A percentile compares a stretch with the other conserved stretches of the same genome.
phyloP scores from a whole-genome alignment of 2,329 filamentous ascomycete genomes.

The Fusarium anguioides region DNA sequence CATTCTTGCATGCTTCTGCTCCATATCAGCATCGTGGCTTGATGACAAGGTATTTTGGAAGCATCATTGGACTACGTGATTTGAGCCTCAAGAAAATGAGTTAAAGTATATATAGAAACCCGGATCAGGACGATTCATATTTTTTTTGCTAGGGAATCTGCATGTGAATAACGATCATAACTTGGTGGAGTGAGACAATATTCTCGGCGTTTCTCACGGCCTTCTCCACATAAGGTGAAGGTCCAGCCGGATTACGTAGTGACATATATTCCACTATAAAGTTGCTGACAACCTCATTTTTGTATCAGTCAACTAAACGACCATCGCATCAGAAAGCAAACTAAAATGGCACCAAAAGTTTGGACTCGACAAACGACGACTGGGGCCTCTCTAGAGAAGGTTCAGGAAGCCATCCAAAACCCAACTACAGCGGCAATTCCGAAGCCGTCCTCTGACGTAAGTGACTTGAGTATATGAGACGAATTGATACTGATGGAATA shows the following conservation, averaged over 20 bases:
- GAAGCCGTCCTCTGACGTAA: constrained; percentile 39
- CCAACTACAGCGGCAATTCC: constrained; percentile 24
- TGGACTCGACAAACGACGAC: constrained; percentile 26
- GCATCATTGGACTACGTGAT: too few relatives aligned
- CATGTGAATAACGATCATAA: neutral
- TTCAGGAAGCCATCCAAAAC: constrained; percentile 33
- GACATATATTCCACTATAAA: neutral
- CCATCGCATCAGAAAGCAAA: neutral
- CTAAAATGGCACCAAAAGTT: constrained; percentile 30
- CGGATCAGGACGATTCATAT: too few relatives aligned
- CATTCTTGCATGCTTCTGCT: too few relatives aligned
- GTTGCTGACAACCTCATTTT: neutral
- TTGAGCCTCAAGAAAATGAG: too few relatives aligned
- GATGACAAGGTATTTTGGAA: too few relatives aligned
- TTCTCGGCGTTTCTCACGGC: constrained; percentile 7
- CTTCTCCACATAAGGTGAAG: constrained; percentile 24
- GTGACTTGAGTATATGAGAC: neutral
- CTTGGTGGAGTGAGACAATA: neutral
- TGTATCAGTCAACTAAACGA: neutral
- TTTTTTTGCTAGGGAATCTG: too few relatives aligned
- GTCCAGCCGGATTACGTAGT: constrained; percentile 29
- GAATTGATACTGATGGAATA: neutral
- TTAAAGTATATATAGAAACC: too few relatives aligned
- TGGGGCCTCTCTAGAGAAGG: constrained; percentile 35
- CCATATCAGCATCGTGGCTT: too few relatives aligned